Evolutionary conservation across 495 filamentous ascomycete species (phyloP).

Genomic region (Letharia columbiana): DNA sequence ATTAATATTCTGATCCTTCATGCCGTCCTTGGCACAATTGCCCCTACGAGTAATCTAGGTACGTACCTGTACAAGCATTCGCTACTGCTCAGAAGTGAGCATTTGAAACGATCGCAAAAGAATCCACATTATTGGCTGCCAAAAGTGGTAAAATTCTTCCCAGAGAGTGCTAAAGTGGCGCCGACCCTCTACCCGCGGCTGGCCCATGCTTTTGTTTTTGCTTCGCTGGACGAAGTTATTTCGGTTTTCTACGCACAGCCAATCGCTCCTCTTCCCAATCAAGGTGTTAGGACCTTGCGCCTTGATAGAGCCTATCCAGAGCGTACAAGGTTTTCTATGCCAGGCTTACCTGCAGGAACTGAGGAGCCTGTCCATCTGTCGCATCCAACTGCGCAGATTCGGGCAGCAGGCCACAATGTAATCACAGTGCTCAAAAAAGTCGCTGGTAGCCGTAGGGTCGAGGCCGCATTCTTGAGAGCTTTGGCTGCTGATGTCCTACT

Average conservation of each 20-base stretch:
- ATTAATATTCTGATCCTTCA: no score
- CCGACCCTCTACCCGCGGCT: no score
- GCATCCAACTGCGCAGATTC: not conserved
- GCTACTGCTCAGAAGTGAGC: not conserved
- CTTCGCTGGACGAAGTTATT: not conserved
- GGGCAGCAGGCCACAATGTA: not conserved
- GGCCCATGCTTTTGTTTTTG: not conserved
- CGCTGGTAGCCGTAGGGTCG: not conserved
- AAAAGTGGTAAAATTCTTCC: not conserved
- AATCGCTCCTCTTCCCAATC: not conserved
- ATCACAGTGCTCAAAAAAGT: not conserved
- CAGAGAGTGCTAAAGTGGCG: not conserved
- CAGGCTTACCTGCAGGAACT: not conserved
- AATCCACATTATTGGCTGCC: not conserved
- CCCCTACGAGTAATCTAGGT: no score
- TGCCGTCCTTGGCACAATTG: no score
- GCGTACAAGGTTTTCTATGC: not conserved
- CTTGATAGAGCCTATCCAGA: not conserved
- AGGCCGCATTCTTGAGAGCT: not conserved
- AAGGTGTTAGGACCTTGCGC: not conserved
- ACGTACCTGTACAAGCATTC: no score
- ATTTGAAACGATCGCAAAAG: not conserved
- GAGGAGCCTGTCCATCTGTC: not conserved
- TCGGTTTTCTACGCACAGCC: not conserved
- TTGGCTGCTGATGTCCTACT: not conserved